phyloP scores from a whole-genome alignment of 345 rosid species.

The Lenwebbia sp. region DNA sequence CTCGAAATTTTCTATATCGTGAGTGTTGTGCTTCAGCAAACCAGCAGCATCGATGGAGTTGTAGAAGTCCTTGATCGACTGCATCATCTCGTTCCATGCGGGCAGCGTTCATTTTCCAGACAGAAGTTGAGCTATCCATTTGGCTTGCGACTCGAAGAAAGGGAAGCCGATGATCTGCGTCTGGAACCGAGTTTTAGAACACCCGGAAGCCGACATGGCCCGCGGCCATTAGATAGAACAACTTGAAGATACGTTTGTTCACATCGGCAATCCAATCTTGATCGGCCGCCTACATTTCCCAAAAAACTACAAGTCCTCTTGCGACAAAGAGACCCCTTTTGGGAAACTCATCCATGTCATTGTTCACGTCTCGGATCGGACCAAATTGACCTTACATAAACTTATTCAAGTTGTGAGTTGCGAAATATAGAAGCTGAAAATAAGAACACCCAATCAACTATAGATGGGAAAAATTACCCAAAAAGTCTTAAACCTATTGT shows the following conservation, averaged over 20 bases:
- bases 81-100: constrained; percentile 69
- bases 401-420: neutral
- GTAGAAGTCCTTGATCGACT: constrained; percentile 51
- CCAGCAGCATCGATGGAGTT: constrained; percentile 53
- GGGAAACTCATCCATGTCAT: too few relatives aligned
- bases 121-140: constrained; percentile 76
- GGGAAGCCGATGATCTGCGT: constrained; percentile 83
- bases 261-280: too few relatives aligned
- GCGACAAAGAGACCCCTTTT: too few relatives aligned
- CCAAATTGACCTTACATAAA: neutral
- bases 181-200: neutral
- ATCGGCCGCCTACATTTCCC: too few relatives aligned
- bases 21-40: constrained; percentile 65
- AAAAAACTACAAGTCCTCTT: too few relatives aligned
- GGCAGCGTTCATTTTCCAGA: constrained; percentile 67
- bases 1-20: constrained; percentile 60
- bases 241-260: too few relatives aligned
- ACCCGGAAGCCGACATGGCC: neutral
- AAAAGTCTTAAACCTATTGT: too few relatives aligned
- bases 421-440: neutral
- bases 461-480: neutral
- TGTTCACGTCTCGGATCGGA: too few relatives aligned
- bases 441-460: neutral
- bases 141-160: constrained; percentile 93
- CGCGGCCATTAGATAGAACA: neutral